Percentiles rank a stretch among this genome's conserved stretches.
Evolutionary conservation across 768 basidiomycete species (phyloP).

Genomic region (Xerocomellus intermedius): DNA sequence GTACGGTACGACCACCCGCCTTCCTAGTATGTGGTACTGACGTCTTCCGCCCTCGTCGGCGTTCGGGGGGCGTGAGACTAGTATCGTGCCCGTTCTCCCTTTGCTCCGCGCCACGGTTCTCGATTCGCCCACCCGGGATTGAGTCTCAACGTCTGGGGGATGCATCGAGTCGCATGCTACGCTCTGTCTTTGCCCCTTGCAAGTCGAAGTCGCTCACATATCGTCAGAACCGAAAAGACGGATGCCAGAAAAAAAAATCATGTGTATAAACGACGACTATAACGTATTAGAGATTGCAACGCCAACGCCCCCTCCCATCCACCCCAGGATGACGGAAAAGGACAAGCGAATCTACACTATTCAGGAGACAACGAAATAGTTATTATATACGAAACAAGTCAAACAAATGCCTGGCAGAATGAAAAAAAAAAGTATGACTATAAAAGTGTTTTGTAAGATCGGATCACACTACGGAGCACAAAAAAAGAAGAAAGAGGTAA

Average conservation of each 20-base stretch:
- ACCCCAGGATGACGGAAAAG: neutral
- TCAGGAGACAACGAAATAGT: slow-evolving; percentile 19
- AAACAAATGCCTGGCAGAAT: slow-evolving; percentile 24
- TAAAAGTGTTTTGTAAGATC: slow-evolving; percentile 15
- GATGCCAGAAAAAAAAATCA: neutral
- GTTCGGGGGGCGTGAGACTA: too few species aligned
- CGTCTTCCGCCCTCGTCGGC: too few species aligned
- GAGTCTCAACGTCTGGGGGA: too few species aligned
- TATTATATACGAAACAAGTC: slow-evolving; percentile 31
- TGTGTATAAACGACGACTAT: slow-evolving; percentile 35
- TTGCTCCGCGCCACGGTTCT: too few species aligned
- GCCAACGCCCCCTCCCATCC: neutral
- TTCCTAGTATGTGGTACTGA: too few species aligned
- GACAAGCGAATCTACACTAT: slow-evolving; percentile 30
- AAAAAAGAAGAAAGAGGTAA: neutral
- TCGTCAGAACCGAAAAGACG: too few species aligned
- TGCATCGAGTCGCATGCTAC: too few species aligned
- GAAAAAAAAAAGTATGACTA: slow-evolving; percentile 16
- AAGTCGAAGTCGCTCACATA: neutral
- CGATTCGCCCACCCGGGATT: too few species aligned
- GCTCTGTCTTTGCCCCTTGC: too few species aligned
- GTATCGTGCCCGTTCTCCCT: too few species aligned
- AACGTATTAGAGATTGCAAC: slow-evolving; percentile 34
- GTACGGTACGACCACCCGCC: too few species aligned
- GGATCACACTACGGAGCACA: slow-evolving; percentile 13